Conservation (phyloP, 306 rosid species). For the Echinosophora koreensis region DNA sequence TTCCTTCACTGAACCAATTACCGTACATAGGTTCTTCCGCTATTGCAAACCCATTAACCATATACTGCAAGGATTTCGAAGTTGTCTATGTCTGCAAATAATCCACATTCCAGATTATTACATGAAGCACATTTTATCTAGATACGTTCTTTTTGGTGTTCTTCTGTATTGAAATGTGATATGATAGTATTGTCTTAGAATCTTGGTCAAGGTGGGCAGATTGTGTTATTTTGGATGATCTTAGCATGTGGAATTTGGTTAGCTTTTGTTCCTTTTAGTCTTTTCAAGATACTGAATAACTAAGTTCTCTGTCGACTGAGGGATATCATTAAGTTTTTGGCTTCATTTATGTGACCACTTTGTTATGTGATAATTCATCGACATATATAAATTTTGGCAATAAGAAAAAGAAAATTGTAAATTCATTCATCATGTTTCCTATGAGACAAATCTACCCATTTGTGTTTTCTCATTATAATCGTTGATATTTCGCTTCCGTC, state of each 20-base stretch:
- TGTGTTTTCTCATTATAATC: slow-evolving; percentile 39
- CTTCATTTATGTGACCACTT: slow-evolving; percentile 8
- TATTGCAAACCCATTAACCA: background rate
- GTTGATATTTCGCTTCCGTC: too few relatives aligned
- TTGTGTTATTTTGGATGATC: slow-evolving; percentile 78
- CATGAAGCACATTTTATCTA: too few relatives aligned
- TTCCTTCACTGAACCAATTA: too few relatives aligned
- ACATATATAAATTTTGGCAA: background rate
- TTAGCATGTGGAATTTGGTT: slow-evolving; percentile 75
- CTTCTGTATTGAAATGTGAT: slow-evolving; percentile 62
- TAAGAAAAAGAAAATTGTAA: background rate
- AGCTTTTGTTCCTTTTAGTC: slow-evolving; percentile 40
- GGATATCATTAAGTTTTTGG: background rate
- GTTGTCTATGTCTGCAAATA: too few relatives aligned
- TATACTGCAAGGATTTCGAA: too few relatives aligned
- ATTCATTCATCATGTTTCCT: slow-evolving; percentile 29
- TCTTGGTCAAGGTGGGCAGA: slow-evolving; percentile 99
- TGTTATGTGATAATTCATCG: slow-evolving; percentile 32
- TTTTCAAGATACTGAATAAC: background rate
- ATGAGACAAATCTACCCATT: slow-evolving; percentile 23
- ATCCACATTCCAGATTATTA: too few relatives aligned
- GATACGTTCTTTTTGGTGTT: background rate
- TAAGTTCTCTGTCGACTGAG: background rate
- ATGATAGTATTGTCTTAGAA: slow-evolving; percentile 94
- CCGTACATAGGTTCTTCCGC: too few relatives aligned